These are phyloP conservation scores for Pythium sp. DNA, from an alignment of 352 stramenopile genomes.

Conservation along the genomic window DNA sequence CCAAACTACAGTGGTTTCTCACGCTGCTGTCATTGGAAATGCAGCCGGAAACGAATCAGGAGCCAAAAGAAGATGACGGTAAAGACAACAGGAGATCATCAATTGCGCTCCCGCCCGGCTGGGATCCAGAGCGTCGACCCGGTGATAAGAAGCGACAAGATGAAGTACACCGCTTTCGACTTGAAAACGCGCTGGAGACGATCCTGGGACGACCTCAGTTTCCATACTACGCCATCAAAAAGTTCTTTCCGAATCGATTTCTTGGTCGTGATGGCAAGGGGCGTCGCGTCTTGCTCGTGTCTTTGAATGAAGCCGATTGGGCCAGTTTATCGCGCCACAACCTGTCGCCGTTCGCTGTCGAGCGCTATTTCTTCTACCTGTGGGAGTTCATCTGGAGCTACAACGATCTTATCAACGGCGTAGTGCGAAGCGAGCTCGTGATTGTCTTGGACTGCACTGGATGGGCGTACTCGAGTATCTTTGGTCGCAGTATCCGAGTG, in stretches of 20 bases:
- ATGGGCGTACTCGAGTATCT: slow-evolving; percentile 28
- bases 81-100: neutral
- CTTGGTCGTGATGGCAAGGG: slow-evolving; percentile 22
- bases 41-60: slow-evolving; percentile 9
- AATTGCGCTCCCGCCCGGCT: neutral
- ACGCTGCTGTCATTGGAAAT: slow-evolving; percentile 32
- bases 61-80: neutral
- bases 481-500: slow-evolving; percentile 24
- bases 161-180: slow-evolving; percentile 28
- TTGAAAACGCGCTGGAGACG: slow-evolving; percentile 38
- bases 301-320: slow-evolving; percentile 21
- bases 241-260: slow-evolving; percentile 29
- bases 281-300: slow-evolving; percentile 27
- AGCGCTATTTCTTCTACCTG: slow-evolving; percentile 40
- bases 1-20: slow-evolving; percentile 39
- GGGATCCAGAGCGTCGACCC: neutral
- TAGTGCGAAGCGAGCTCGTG: slow-evolving; percentile 28
- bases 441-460: slow-evolving; percentile 29
- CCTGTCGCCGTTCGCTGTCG: slow-evolving; percentile 28
- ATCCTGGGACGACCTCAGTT: slow-evolving; percentile 32
- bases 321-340: slow-evolving; percentile 23
- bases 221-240: slow-evolving; percentile 37
- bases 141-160: neutral
- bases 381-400: slow-evolving; percentile 53
- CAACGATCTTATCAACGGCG: slow-evolving; percentile 27